Base-by-base conservation (phyloP, 352 stramenopile genomes). In the Phytopythium boreale region DNA sequence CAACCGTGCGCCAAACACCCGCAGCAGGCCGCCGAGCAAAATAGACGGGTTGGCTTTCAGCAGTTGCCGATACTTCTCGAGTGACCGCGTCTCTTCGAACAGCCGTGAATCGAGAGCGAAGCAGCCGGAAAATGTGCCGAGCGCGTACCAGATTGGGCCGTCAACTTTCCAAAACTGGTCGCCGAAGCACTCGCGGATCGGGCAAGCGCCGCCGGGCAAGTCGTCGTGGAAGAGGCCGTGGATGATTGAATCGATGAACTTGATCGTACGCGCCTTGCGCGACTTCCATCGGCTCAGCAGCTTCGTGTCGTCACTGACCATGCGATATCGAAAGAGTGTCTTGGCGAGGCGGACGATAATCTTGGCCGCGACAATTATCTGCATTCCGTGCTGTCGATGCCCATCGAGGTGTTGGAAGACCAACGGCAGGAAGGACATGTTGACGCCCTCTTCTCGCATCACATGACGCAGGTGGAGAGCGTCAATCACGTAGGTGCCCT, bases 91-190 rank as follows among this genome's bases (percentile, higher is more conserved):
- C 57, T 74, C 61, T 15, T 65, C 60, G 22, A 66, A 69, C 4
- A 64, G 24, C 12, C 66, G 67, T 15, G 77, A 59, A 19, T 81
- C 70, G 26, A 93, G 66, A 1, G 79, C 71, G 49, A 86, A 80
- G 44, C 79, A 87, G 6, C 82, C 80, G 12, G 82, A 67, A 66
- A 84, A 88, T 0, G 74, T 76, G 24, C 87, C 87, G 2, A 95
- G 70, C 4, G 77, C 67, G 52, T 88, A 76, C 75, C 79, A 77
- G 20, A 92, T 79, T 0, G 76, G 81, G 2, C 78, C 82, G 47
- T 93, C 80, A 0, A 92, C 74, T 19, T 80, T 66, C 87, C 87
- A 95, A 41, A 95, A 95, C 57, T 93, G 84, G 26, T 83, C 75
- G 10, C 75, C 79, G 34, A 64, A 68, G 52, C 79, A 88, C 62